Evolutionary conservation across 2,329 filamentous ascomycete genomes (phyloP).

Genomic region (Verticillium tricorpus): DNA sequence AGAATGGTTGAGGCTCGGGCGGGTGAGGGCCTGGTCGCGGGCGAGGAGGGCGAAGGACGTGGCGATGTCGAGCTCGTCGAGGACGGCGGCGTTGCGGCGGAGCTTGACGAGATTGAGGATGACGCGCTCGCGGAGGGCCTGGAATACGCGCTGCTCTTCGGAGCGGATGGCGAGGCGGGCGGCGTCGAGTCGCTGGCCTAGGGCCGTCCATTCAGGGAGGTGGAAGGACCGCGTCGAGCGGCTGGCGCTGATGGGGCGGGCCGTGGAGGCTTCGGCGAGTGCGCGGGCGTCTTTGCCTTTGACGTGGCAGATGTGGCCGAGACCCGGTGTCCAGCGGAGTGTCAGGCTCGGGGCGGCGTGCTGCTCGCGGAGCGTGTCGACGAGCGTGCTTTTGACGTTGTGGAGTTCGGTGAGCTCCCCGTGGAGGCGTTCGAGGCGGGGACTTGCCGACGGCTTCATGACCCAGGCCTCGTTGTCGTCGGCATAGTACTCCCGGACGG

Average conservation of each 20-base stretch:
- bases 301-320: constrained; percentile 88
- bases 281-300: constrained; percentile 68
- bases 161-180: constrained; percentile 70
- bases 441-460: constrained; percentile 66
- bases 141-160: constrained; percentile 81
- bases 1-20: constrained; percentile 65
- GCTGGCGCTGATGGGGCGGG: constrained; percentile 66
- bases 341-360: constrained; percentile 63
- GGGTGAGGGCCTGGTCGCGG: constrained; percentile 64
- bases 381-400: constrained; percentile 56
- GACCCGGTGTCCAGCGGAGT: constrained; percentile 78
- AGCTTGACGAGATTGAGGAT: constrained; percentile 80
- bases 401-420: constrained; percentile 55
- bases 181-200: constrained; percentile 77
- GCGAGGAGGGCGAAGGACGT: constrained; percentile 82
- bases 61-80: constrained; percentile 89
- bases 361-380: constrained; percentile 54
- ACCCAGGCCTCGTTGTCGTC: constrained; percentile 59
- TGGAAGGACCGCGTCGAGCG: constrained; percentile 85
- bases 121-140: constrained; percentile 67
- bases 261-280: constrained; percentile 25
- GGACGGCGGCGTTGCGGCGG: constrained; percentile 81
- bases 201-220: constrained; percentile 73
- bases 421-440: constrained; percentile 63
- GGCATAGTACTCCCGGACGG: constrained; percentile 53